Percentiles rank a stretch among this genome's conserved stretches.
Conservation (phyloP, 2,329 filamentous ascomycete species). For the Colletotrichum sp. region DNA sequence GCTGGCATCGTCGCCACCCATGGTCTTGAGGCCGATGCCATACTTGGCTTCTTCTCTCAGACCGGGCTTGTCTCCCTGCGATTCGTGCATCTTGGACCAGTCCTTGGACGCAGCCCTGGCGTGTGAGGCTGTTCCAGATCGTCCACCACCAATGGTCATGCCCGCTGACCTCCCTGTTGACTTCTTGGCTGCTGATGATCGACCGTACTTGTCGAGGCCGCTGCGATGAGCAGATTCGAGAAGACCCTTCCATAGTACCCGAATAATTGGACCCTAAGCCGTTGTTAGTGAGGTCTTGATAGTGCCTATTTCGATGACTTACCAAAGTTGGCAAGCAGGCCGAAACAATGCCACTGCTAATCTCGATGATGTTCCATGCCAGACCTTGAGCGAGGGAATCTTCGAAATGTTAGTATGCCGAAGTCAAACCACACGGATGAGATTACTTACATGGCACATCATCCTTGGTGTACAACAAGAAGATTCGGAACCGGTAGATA, state of each 20-base stretch:
- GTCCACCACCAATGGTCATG: slow-evolving; percentile 12
- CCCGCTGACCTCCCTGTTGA: neutral
- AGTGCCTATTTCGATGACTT: neutral
- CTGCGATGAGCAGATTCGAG: slow-evolving; percentile 6
- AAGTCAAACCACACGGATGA: accelerated
- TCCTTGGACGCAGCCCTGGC: neutral
- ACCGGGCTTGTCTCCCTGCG: neutral
- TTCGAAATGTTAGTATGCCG: neutral
- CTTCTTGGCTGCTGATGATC: slow-evolving; percentile 3
- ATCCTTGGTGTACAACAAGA: slow-evolving; percentile 1
- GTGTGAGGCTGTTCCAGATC: neutral
- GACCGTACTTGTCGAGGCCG: neutral
- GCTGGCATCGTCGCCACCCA: slow-evolving; percentile 20
- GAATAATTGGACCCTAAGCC: neutral
- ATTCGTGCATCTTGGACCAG: neutral
- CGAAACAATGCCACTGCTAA: slow-evolving; percentile 17
- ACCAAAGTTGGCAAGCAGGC: slow-evolving; percentile 14
- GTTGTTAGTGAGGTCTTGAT: neutral
- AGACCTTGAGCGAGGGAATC: slow-evolving; percentile 11
- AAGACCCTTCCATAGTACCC: slow-evolving; percentile 5
- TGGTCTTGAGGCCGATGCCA: slow-evolving; percentile 23
- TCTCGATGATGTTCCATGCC: slow-evolving; percentile 16
- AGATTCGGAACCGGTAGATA: slow-evolving; percentile 10
- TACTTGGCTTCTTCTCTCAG: slow-evolving; percentile 15
- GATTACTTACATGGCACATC: slow-evolving; percentile 2